phyloP scores from a whole-genome alignment of 2,329 filamentous ascomycete genomes.

The Bipolaris bicolor region DNA sequence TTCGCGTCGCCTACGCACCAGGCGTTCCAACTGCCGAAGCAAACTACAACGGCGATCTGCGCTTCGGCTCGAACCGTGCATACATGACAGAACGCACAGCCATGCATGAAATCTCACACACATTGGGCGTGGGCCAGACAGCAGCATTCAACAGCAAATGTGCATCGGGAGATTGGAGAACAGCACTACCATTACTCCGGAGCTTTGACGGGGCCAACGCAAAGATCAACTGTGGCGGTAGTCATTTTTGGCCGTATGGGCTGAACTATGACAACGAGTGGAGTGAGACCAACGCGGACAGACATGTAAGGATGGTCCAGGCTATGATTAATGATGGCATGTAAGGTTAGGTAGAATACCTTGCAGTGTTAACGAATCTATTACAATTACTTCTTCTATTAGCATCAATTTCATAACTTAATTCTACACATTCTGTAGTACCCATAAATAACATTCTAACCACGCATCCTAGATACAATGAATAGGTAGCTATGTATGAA shows the following conservation, averaged over 20 bases:
- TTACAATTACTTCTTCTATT: no score
- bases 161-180: slow-evolving; percentile 40
- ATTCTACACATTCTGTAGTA: no score
- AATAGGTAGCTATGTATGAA: no score
- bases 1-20: slow-evolving; percentile 39
- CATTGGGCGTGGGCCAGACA: slow-evolving; percentile 44
- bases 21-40: slow-evolving; percentile 45
- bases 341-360: slow-evolving; percentile 11
- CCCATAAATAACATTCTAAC: no score
- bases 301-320: slow-evolving; percentile 42
- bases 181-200: slow-evolving; percentile 39
- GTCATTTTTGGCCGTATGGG: slow-evolving; percentile 46
- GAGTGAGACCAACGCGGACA: slow-evolving; percentile 44
- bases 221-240: slow-evolving; percentile 42
- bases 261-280: slow-evolving; percentile 45
- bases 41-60: slow-evolving; percentile 44
- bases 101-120: slow-evolving; percentile 46
- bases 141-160: slow-evolving; percentile 40
- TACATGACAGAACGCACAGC: slow-evolving; percentile 47
- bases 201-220: slow-evolving; percentile 39
- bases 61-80: slow-evolving; percentile 40
- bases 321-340: slow-evolving; percentile 45
- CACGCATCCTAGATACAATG: no score
- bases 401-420: no score
- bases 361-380: no score